Percentiles rank a stretch among this genome's conserved stretches.
phyloP scores from a whole-genome alignment of 768 basidiomycete genomes.

The Lactarius deliciosus region DNA sequence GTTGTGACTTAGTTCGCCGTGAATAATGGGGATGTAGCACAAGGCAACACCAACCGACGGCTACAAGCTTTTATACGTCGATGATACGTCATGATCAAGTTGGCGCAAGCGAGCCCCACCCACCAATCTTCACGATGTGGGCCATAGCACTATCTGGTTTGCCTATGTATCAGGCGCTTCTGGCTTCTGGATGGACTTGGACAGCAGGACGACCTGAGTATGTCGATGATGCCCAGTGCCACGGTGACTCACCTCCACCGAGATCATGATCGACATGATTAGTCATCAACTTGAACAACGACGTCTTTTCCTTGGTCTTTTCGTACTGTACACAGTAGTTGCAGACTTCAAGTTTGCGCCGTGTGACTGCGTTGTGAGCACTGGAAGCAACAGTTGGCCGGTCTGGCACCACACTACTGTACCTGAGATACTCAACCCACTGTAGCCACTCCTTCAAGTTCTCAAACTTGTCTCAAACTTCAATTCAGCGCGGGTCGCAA shows the following conservation, averaged over 20 bases:
- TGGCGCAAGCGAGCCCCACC: no score
- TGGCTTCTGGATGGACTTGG: no score
- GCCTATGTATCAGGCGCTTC: no score
- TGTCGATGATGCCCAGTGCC: no score
- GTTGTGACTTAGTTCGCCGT: neutral
- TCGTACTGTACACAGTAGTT: neutral
- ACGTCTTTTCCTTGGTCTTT: no score
- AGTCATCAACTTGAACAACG: no score
- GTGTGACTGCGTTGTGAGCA: no score
- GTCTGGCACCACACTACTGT: neutral
- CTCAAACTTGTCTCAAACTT: neutral
- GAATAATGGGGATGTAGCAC: neutral
- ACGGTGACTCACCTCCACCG: no score
- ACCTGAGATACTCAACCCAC: constrained; percentile 30
- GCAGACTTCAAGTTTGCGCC: no score
- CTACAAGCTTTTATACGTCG: neutral
- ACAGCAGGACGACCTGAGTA: no score
- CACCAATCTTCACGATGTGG: neutral
- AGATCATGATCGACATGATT: neutral
- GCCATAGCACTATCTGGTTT: no score
- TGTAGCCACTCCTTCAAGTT: constrained; percentile 22
- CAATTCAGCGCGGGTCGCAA: neutral
- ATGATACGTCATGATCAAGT: neutral
- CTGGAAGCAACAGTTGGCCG: no score
- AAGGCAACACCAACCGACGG: neutral